Evolutionary conservation across 805 yeast species (phyloP), one percentile per base, ranked within the genome.

Genomic region (Saccharomyces cerevisiae): DNA sequence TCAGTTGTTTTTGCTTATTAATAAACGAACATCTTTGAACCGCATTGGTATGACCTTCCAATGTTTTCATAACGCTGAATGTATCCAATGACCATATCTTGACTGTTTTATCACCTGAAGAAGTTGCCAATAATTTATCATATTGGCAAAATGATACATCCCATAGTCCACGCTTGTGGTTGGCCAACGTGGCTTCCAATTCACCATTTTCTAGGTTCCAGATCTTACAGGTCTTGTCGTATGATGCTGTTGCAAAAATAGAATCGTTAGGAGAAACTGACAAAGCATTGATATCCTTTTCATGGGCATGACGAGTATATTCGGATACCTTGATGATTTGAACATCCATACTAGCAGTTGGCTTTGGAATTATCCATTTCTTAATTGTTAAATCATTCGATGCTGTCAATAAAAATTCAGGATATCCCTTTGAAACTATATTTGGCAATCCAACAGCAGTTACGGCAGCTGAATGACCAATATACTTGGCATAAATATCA

Each of bases 81-180:
- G 89, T 92, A 46, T 76, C 79, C 62, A 94, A 73, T 36, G 87
- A 86, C 99, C 99, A 94, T 47, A 90, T 77, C 64, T 89, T 87
- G 55, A 87, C 79, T 0, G 97, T 86, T 67, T 89, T 89, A 70
- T 92, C 99, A 59, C 98, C 97, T 32, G 95, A 83, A n/a, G 86
- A 84, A 0, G 97, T 91, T 26, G 82, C 85, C 21, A 94, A 59
- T 1, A 84, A 69, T 69, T 88, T 84, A 63, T 89, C 97, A 69
- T 77, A 87, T 41, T 82, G 82, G 63, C 89, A 87, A 68, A 94
- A 94, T 57, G 79, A 78, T 31, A 90, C 83, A 66, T 89, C 95
- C 96, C 98, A 94, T 47, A 94, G 79, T 11, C 98, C 98, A 64
- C 99, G 81, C 67, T 84, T 87, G 70, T 94, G 99, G 17, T 97